Conservation (phyloP, 768 basidiomycete species). For the Suillus subaureus region DNA sequence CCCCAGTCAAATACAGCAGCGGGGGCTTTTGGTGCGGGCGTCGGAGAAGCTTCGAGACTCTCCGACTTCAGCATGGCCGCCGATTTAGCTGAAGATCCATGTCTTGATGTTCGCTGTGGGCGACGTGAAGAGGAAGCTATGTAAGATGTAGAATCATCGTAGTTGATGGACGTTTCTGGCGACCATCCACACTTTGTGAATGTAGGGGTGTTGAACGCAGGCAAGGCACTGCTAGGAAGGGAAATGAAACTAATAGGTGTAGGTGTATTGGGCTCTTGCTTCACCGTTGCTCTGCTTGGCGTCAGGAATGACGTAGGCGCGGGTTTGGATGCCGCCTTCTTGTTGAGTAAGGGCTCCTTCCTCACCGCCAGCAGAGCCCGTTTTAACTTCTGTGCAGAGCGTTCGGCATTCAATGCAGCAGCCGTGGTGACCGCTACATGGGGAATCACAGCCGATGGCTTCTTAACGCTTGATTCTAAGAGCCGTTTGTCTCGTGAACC, state of each 20-base stretch:
- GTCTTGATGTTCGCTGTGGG: slow-evolving; percentile 4
- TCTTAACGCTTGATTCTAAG: slow-evolving; percentile 39
- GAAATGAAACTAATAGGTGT: slow-evolving; percentile 10
- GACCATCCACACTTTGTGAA: slow-evolving; percentile 24
- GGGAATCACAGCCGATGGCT: slow-evolving; percentile 53
- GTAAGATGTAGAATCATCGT: slow-evolving; percentile 17
- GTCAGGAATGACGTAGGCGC: slow-evolving; percentile 30
- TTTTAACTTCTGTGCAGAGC: slow-evolving; percentile 72
- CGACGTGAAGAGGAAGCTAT: slow-evolving; percentile 25
- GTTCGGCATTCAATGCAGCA: slow-evolving; percentile 80
- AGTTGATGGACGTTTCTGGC: slow-evolving; percentile 19
- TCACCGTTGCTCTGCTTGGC: slow-evolving; percentile 27
- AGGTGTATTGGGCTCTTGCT: slow-evolving; percentile 11
- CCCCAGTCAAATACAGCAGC: slow-evolving; percentile 23
- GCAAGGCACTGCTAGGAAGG: slow-evolving; percentile 21
- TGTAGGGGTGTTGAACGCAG: slow-evolving; percentile 25
- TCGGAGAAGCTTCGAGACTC: neutral
- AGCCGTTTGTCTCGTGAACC: slow-evolving; percentile 44
- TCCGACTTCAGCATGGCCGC: slow-evolving; percentile 5
- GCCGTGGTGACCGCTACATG: slow-evolving; percentile 75
- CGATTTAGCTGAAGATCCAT: slow-evolving; percentile 6
- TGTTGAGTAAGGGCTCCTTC: slow-evolving; percentile 68
- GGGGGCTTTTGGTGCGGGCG: slow-evolving; percentile 6
- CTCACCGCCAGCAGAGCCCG: slow-evolving; percentile 61
- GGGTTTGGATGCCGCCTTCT: slow-evolving; percentile 37